phyloP scores from a whole-genome alignment of 257 asterid species.

The Penstemon newberryi region DNA sequence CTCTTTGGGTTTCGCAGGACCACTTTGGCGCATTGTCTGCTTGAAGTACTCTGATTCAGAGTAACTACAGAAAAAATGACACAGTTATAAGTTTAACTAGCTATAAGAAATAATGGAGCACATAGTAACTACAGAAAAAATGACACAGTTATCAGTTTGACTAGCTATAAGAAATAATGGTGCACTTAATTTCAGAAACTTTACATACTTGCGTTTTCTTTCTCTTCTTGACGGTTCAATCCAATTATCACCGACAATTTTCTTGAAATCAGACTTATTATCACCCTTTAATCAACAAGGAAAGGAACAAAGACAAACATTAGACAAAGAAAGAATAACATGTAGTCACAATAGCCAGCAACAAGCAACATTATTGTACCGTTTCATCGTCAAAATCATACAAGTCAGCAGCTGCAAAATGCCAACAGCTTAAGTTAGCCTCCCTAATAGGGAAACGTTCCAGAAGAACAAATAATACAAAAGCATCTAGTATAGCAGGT shows the following conservation, averaged over 20 bases:
- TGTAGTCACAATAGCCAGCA: conserved; percentile 8
- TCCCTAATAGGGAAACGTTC: conserved; percentile 20
- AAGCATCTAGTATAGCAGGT: conserved; percentile 14
- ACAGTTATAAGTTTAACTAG: conserved; percentile 12
- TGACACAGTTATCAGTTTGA: conserved; percentile 14
- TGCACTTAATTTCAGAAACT: conserved; percentile 14
- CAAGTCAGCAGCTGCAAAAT: conserved; percentile 88
- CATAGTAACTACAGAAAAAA: conserved; percentile 55
- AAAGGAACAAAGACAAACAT: conserved; percentile 21
- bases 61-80: conserved; percentile 50
- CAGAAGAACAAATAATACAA: conserved; percentile 16
- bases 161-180: conserved; percentile 1
- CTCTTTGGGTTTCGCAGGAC: conserved; percentile 92
- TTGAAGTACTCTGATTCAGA: conserved; percentile 97
- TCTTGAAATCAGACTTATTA: conserved; percentile 87
- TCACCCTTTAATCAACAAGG: conserved; percentile 61
- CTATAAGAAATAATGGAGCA: neutral
- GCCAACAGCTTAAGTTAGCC: conserved; percentile 33
- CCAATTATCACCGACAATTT: conserved; percentile 92
- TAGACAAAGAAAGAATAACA: conserved; percentile 7
- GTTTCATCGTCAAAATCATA: conserved; percentile 95
- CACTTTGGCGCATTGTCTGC: conserved; percentile 99
- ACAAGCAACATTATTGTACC: conserved; percentile 40
- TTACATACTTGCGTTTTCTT: conserved; percentile 90
- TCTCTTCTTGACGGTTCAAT: conserved; percentile 92